Evolutionary conservation across 23 red algal genomes (phyloP).

Genomic region (Agarophyton chilense): DNA sequence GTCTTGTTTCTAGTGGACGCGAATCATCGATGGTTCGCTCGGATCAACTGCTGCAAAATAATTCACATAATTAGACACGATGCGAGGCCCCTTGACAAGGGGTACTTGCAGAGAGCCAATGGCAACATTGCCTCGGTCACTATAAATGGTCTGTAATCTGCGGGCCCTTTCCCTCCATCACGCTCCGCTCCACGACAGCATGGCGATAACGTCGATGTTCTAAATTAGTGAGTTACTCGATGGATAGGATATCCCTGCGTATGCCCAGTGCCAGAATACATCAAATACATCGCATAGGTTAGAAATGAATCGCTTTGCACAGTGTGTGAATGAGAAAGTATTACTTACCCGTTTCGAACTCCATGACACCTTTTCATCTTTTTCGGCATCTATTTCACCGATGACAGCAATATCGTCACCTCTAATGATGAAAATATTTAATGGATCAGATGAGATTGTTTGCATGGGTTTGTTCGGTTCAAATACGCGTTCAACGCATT

Average conservation of each 20-base stretch:
- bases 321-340: not conserved
- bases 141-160: no score
- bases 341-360: constrained; percentile 21
- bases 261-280: not conserved
- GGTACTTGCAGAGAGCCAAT: no score
- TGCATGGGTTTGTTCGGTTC: constrained; percentile 23
- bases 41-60: not conserved
- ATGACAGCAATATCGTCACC: constrained; percentile 78
- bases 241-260: constrained; percentile 37
- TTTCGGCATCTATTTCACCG: constrained; percentile 60
- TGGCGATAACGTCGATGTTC: not conserved
- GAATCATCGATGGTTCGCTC: not conserved
- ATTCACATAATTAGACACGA: constrained; percentile 13
- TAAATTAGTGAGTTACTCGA: constrained; percentile 13
- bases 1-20: not conserved
- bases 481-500: constrained; percentile 72
- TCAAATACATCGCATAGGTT: not conserved
- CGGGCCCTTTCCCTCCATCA: no score
- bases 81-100: no score
- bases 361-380: constrained; percentile 58
- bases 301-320: no score
- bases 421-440: constrained; percentile 62
- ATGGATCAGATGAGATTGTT: constrained; percentile 28
- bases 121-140: no score
- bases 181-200: no score